Conservation (phyloP, 192 early-diverging fungal genomes). For the Linnemannia hyalina region DNA sequence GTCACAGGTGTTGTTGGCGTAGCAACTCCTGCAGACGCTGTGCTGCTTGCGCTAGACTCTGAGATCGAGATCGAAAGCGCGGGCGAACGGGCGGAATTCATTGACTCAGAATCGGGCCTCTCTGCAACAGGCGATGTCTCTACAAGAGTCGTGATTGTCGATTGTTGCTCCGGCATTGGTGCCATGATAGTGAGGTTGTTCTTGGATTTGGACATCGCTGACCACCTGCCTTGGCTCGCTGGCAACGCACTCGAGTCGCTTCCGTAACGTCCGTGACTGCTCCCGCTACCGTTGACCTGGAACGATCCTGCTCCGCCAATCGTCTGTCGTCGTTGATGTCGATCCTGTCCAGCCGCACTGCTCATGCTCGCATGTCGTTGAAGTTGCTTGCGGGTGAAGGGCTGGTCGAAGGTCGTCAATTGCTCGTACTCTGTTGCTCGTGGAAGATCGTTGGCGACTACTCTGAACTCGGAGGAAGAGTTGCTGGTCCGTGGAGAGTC, state of each 20-base stretch:
- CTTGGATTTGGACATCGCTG: conserved; percentile 22
- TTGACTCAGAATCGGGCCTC: not conserved
- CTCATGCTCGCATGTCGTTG: conserved; percentile 31
- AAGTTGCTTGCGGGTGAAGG: conserved; percentile 37
- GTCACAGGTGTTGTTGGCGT: conserved; percentile 21
- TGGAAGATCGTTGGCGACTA: conserved; percentile 14
- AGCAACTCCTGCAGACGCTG: not conserved
- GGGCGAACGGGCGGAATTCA: not conserved
- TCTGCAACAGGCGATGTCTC: not conserved
- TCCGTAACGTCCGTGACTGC: conserved; percentile 37
- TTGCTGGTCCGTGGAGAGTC: conserved; percentile 43
- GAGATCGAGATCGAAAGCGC: conserved; percentile 32
- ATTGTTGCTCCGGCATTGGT: conserved; percentile 27
- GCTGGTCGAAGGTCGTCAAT: conserved; percentile 45
- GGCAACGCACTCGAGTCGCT: conserved; percentile 31
- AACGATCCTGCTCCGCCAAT: conserved; percentile 17
- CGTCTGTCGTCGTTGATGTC: conserved; percentile 45
- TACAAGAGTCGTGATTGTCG: not conserved
- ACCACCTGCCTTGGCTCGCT: conserved; percentile 1
- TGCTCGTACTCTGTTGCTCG: conserved; percentile 30
- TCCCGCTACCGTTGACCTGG: not conserved
- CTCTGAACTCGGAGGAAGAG: conserved; percentile 31
- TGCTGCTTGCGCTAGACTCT: not conserved
- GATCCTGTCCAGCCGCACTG: conserved; percentile 9
- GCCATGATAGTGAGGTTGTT: not conserved